Evolutionary conservation across 805 yeast species (phyloP), one percentile per base, ranked within the genome.

Genomic region (Sugiyamaella marilandica): DNA sequence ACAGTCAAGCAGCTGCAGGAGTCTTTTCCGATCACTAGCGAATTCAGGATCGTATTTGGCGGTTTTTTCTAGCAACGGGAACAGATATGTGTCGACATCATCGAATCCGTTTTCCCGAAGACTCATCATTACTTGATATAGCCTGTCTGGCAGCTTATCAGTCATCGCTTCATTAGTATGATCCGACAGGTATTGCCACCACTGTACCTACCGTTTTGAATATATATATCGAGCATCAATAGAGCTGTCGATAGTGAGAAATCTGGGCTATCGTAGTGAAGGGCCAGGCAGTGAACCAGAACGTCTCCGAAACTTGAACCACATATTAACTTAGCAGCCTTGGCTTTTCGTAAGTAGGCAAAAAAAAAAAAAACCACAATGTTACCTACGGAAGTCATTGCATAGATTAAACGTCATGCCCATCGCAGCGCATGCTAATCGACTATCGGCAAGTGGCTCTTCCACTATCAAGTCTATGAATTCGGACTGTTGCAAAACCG

Each of bases 321-420:
- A 14, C 41, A 13, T 11, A 29, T 31, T 18, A 31, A 5, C 14
- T 11, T 18, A 5, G 16, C 45, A 49, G 33, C 8, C 32, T 13
- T 2, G 8, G 41, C n/a, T 43, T 36, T n/a, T 7, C 29, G 29
- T 24, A 24, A 34, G n/a, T 34, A 34, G 37, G 16, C 16, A 34
- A 5, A 34, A 34, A 5, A 8, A 53, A 13, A 9, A 32, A 34
- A 5, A 34, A 34, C 9, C 8, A 53, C 18, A 9, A 32, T 10
- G 35, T 11, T 4, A 37, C 54, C 11, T 31, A 36, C 35, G 43
- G 31, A 14, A 50, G 4, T 50, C 60, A 32, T 49, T 53, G 14
- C 52, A 53, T 18, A 58, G 26, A 44, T 58, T 58, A 45, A 49
- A 53, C 32, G 54, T 31, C 24, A 54, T 31, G 19, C 45, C 29